Evolutionary conservation across 148 eudicot genomes (phyloP), one percentile per base, ranked within the genome.

Genomic region (Vaccinium vitisidaea): DNA sequence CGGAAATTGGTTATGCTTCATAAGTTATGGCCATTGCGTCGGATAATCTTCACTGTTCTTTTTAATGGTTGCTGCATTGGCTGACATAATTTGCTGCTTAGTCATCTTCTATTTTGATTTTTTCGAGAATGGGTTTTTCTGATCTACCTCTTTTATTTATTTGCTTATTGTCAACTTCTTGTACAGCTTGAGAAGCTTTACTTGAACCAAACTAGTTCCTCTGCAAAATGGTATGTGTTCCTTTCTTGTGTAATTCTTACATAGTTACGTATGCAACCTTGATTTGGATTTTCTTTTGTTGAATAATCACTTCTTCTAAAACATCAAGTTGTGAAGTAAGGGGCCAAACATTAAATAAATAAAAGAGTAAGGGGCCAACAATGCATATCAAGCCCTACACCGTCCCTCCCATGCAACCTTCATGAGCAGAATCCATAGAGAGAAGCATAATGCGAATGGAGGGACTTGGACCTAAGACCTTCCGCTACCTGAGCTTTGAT

Each of bases 181-280:
- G 53, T 80, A 52, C 84, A 85, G 87, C 50, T 74, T 25, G 43
- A 76, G 78, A 32, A 84, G 58, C 21, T 59, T 48, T 46, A 23
- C 73, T 74, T 70, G 63, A 23, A 59, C 58, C 16, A n/a, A 80
- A 85, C 56, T 55, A 48, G 49, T 27, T 52, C 49, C 48, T 70
- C 74, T 48, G 36, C 75, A 81, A 48, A 80, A 85, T 69, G 73
- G 87, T 84, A 73, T 8, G 74, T 49, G 0, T 69, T 10, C 13
- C 18, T 67, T 65, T 59, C 52, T 75, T 19, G 16, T 83, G 21
- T 19, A 36, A 61, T 83, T 75, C 79, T 59, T 55, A 9, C 49
- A 25, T 49, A n/a, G n/a, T n/a, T n/a, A n/a, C n/a, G n/a, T n/a
- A 16, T 59, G 19, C 73, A 80, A 43, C 55, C 30, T 36, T 10